Percentiles rank a stretch among this genome's conserved stretches.
phyloP scores from a whole-genome alignment of 2,329 filamentous ascomycete species.

The Cercospora sp. region DNA sequence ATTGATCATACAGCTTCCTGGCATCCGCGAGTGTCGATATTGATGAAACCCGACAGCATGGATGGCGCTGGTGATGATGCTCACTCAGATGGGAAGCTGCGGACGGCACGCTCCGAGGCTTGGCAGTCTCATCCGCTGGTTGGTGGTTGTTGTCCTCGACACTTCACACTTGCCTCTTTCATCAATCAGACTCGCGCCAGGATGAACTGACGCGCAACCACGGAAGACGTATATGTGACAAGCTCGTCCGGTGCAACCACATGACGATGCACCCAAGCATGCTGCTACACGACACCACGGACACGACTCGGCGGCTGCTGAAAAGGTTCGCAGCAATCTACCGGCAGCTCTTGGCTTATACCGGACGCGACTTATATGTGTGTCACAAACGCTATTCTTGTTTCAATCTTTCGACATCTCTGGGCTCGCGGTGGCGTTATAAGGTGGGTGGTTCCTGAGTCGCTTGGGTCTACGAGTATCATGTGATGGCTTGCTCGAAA shows the following conservation, averaged over 20 bases:
- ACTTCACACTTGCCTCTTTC: background rate
- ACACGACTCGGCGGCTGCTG: background rate
- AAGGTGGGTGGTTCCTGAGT: background rate
- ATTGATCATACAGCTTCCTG: constrained; percentile 30
- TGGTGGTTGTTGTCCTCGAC: background rate
- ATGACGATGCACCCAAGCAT: background rate
- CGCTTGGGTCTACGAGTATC: background rate
- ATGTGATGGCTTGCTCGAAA: background rate
- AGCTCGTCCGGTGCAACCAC: background rate
- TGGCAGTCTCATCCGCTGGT: background rate
- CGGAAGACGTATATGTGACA: background rate
- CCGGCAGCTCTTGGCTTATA: background rate
- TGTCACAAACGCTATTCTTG: background rate
- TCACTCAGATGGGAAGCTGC: background rate
- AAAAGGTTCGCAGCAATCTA: constrained; percentile 7
- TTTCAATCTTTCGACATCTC: background rate
- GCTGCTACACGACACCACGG: background rate
- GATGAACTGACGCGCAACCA: background rate
- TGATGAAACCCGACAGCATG: background rate
- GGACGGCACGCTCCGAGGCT: background rate
- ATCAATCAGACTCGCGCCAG: background rate
- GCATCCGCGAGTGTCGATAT: background rate
- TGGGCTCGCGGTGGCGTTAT: background rate
- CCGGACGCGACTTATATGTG: background rate
- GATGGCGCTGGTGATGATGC: constrained; percentile 1